Conservation (phyloP, 768 basidiomycete genomes). For the Boletus reticuloceps region DNA sequence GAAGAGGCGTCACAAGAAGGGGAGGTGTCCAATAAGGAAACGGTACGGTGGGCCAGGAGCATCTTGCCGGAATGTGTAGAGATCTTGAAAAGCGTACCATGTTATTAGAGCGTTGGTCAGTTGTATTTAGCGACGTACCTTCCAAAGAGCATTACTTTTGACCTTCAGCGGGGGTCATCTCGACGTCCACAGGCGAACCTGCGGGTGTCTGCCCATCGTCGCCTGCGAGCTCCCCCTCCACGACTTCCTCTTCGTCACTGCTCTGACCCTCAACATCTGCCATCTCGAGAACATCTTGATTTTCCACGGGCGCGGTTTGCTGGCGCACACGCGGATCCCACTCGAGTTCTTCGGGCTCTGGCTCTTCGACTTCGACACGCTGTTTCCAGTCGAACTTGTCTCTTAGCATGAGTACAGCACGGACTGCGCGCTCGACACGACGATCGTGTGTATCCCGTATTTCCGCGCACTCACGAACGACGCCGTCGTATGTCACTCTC, state of each 20-base stretch:
- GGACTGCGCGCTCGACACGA: conserved; percentile 73
- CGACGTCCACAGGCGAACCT: conserved; percentile 20
- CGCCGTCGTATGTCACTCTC: conserved; percentile 49
- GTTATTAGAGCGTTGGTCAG: conserved; percentile 20
- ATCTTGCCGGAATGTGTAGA: conserved; percentile 40
- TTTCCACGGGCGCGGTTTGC: conserved; percentile 5
- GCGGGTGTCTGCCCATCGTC: conserved; percentile 29
- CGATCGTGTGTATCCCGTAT: conserved; percentile 71
- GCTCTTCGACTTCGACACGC: conserved; percentile 74
- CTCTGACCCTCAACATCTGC: conserved; percentile 34
- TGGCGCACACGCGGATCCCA: conserved; percentile 56
- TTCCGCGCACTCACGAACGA: conserved; percentile 61
- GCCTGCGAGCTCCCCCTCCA: conserved; percentile 34
- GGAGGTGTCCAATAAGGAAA: conserved; percentile 19
- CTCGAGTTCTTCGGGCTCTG: conserved; percentile 74
- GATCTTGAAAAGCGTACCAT: conserved; percentile 42
- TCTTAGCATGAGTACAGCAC: conserved; percentile 72
- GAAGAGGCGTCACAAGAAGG: conserved; percentile 30
- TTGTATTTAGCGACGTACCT: neutral
- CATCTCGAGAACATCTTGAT: conserved; percentile 13
- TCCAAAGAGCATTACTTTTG: neutral
- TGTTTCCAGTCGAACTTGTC: conserved; percentile 84
- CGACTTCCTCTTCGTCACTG: conserved; percentile 38
- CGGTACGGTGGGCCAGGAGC: conserved; percentile 39
- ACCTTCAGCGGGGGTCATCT: conserved; percentile 14